Evolutionary conservation across 75 land plant species (phyloP).

Genomic region (Pinus tabuliformis): DNA sequence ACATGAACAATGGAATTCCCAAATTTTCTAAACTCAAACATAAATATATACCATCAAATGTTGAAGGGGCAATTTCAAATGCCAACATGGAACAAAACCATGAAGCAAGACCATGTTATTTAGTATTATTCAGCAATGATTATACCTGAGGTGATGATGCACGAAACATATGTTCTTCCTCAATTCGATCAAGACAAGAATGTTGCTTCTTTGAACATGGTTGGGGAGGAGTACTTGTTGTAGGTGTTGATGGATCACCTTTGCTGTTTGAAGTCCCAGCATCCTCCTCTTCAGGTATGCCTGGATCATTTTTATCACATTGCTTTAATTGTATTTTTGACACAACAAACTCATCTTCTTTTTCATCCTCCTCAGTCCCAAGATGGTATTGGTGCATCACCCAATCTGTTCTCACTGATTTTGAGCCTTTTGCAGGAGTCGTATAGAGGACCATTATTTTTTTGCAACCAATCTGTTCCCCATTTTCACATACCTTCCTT

Average conservation of each 20-base stretch:
- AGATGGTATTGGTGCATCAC: conserved; percentile 96
- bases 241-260: conserved; percentile 57
- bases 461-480: conserved; percentile 73
- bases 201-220: conserved; percentile 28
- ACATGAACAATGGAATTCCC: neutral
- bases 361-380: conserved; percentile 83
- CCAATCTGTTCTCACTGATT: conserved; percentile 83
- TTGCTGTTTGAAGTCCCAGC: conserved; percentile 8
- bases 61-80: conserved; percentile 2
- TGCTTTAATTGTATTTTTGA: conserved; percentile 62
- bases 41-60: neutral
- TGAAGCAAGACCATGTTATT: neutral
- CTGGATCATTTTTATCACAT: conserved; percentile 25
- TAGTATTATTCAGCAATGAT: neutral
- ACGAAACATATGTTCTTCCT: neutral
- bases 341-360: conserved; percentile 80
- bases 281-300: conserved; percentile 27
- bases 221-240: conserved; percentile 42
- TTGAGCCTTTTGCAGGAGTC: conserved; percentile 43
- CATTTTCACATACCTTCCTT: conserved; percentile 62
- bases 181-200: conserved; percentile 15
- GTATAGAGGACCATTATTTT: conserved; percentile 93
- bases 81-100: neutral
- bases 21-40: neutral
- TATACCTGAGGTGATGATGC: conserved; percentile 14